These are phyloP conservation scores for Blepharisma japonicum DNA, from an alignment of 73 alveolate genomes.

Conservation along the genomic window DNA sequence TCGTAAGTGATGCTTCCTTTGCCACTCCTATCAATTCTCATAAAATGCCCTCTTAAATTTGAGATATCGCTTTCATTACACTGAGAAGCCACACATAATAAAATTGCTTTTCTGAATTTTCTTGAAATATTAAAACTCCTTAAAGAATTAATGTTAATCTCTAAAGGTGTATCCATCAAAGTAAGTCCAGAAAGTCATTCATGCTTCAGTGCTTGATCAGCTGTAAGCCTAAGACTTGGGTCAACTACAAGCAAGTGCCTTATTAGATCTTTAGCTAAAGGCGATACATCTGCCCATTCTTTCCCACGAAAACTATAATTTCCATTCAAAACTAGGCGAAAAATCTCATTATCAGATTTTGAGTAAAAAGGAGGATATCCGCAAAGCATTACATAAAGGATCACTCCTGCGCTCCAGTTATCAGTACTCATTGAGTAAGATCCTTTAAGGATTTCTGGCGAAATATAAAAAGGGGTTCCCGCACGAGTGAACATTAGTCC, in stretches of 20 bases:
- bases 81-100: background rate
- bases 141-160: background rate
- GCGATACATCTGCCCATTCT: slow-evolving; percentile 54
- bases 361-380: slow-evolving; percentile 69
- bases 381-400: slow-evolving; percentile 52
- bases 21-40: background rate
- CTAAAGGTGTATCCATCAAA: background rate
- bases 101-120: background rate
- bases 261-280: slow-evolving; percentile 50
- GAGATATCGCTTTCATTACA: background rate
- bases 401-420: slow-evolving; percentile 66
- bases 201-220: slow-evolving; percentile 44
- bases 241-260: slow-evolving; percentile 37
- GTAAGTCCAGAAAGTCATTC: slow-evolving; percentile 31
- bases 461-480: slow-evolving; percentile 73
- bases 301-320: slow-evolving; percentile 40
- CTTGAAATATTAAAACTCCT: background rate
- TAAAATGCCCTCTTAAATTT: background rate
- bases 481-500: slow-evolving; percentile 34
- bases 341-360: slow-evolving; percentile 42
- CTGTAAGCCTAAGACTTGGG: slow-evolving; percentile 46
- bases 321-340: slow-evolving; percentile 29
- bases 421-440: slow-evolving; percentile 48
- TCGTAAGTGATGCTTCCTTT: background rate
- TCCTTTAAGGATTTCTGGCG: slow-evolving; percentile 71